phyloP scores from a whole-genome alignment of 768 basidiomycete genomes.

The Tylopilus subfusipes region DNA sequence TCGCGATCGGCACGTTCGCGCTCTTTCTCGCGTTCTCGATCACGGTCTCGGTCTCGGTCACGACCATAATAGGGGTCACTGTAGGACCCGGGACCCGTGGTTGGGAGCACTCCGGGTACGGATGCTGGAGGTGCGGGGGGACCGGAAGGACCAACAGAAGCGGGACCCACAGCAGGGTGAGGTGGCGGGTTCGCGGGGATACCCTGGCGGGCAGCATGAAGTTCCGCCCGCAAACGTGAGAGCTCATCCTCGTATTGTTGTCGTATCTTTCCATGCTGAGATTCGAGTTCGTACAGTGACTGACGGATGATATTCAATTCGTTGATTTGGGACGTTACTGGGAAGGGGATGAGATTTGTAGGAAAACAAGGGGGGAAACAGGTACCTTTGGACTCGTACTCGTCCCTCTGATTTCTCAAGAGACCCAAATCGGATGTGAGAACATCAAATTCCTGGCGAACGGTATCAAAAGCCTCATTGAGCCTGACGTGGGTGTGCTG shows the following conservation, averaged over 20 bases:
- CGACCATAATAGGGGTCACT: conserved; percentile 38
- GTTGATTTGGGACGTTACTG: conserved; percentile 80
- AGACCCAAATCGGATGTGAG: conserved; percentile 63
- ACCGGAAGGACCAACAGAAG: conserved; percentile 33
- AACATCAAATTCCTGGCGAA: conserved; percentile 81
- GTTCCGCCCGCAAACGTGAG: conserved; percentile 62
- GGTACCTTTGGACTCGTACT: conserved; percentile 83
- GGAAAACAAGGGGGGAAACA: background rate
- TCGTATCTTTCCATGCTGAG: conserved; percentile 80
- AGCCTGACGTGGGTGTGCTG: conserved; percentile 48
- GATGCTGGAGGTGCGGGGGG: conserved; percentile 31
- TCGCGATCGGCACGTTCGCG: conserved; percentile 39
- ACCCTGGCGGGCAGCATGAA: conserved; percentile 49
- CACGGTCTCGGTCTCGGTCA: conserved; percentile 37
- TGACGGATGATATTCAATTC: conserved; percentile 89
- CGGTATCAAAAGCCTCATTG: conserved; percentile 75
- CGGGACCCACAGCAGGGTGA: conserved; percentile 33
- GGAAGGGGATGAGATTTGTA: conserved; percentile 6
- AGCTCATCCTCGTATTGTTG: conserved; percentile 88
- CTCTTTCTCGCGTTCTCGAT: conserved; percentile 41
- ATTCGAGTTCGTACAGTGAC: conserved; percentile 88
- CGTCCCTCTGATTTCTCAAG: conserved; percentile 77
- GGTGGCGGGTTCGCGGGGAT: conserved; percentile 35
- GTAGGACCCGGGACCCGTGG: conserved; percentile 32
- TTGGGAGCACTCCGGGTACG: conserved; percentile 29